Evolutionary conservation across 805 yeast species (phyloP), one percentile per base, ranked within the genome.

Genomic region (Hanseniaspora jakobsenii): DNA sequence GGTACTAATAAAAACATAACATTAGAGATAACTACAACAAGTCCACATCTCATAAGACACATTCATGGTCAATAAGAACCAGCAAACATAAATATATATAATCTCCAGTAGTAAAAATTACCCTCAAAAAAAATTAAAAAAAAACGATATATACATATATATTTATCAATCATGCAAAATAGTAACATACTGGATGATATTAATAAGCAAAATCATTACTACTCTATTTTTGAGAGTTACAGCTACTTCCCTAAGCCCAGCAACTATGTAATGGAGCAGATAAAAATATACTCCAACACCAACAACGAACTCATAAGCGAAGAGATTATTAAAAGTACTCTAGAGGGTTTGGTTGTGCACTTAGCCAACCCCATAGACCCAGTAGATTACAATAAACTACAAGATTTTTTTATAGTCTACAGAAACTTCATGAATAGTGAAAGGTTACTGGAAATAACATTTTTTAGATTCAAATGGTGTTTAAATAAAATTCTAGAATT

Each of bases 341-440:
- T 59, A 10, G 49, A 47, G 26, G 64, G 63, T 2, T 59, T 78
- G 16, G 60, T 78, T 8, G 75, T 73, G 7, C 76, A 77, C 52
- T 57, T 79, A 24, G 79, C 94, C 2, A 74, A 83, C 9, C 87
- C 91, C 4, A 73, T 54, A 17, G 64, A 75, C 47, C 62, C 75
- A 5, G 71, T 89, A 14, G 87, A 85, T 59, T 89, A 89, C 59
- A 73, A 76, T 49, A 69, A 81, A 31, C 64, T 87, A 45, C 73
- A 87, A 38, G 96, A 91, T 63, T 86, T 91, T 59, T 83, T 89
- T 58, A 69, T 89, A 40, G 78, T 94, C 1, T 87, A 75, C 61
- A 67, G 97, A 40, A 69, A 77, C 44, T 86, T 82, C 56, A 64
- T 80, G 30, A 64, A 75, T 14, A 60, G 79, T n/a, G 56, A 64